These are phyloP conservation scores for Trametes villosa DNA, from an alignment of 768 basidiomycete genomes.

Conservation along the genomic window DNA sequence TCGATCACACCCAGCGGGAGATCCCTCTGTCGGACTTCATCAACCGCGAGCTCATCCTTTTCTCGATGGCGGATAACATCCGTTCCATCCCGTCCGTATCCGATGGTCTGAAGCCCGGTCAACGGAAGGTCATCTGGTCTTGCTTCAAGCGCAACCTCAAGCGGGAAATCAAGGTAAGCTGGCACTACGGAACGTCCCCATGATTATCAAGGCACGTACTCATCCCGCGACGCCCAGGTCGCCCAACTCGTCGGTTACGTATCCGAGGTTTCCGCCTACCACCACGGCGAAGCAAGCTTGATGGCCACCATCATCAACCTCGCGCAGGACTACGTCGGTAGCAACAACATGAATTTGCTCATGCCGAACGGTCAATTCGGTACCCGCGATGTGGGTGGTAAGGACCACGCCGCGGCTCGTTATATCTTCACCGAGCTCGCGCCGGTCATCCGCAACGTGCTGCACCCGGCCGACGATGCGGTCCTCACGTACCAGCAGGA, in stretches of 20 bases:
- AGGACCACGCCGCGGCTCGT: slow-evolving; percentile 95
- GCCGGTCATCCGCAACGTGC: slow-evolving; percentile 73
- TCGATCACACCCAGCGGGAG: slow-evolving; percentile 86
- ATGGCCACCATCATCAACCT: slow-evolving; percentile 89
- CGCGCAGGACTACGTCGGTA: slow-evolving; percentile 93
- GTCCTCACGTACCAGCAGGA: slow-evolving; percentile 81
- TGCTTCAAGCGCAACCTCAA: slow-evolving; percentile 95
- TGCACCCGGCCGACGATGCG: slow-evolving; percentile 83
- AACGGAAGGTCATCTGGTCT: slow-evolving; percentile 94
- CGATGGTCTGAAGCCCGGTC: slow-evolving; percentile 97
- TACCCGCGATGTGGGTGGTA: slow-evolving; percentile 90
- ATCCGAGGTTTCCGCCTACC: slow-evolving; percentile 91
- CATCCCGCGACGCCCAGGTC: slow-evolving; percentile 52
- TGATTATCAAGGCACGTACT: neutral
- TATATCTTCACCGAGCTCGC: slow-evolving; percentile 91
- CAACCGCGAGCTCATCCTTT: slow-evolving; percentile 95
- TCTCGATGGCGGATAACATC: slow-evolving; percentile 99
- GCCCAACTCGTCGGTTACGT: slow-evolving; percentile 96
- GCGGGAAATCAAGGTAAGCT: slow-evolving; percentile 81
- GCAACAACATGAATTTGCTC: slow-evolving; percentile 92
- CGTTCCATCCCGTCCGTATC: slow-evolving; percentile 95
- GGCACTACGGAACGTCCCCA: neutral
- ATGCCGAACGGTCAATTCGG: slow-evolving; percentile 93
- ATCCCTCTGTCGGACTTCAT: slow-evolving; percentile 94
- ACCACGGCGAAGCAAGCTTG: slow-evolving; percentile 92